Conservation (phyloP, 177 flowering plant genomes). For the Vitis hybrid region DNA sequence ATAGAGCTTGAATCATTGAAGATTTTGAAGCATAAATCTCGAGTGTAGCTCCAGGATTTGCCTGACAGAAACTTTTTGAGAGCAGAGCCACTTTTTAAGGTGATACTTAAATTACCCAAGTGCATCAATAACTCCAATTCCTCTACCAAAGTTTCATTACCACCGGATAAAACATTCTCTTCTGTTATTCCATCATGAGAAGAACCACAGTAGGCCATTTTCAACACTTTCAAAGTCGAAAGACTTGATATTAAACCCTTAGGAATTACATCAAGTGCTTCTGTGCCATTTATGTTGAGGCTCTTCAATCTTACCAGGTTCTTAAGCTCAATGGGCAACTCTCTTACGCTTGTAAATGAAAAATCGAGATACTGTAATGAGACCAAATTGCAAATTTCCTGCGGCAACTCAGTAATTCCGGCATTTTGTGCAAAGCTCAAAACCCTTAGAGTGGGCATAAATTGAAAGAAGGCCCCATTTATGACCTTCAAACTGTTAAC, state of each 20-base stretch:
- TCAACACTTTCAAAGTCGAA: slow-evolving; percentile 4
- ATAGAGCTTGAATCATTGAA: not conserved
- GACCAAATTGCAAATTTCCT: not conserved
- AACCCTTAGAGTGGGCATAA: slow-evolving; percentile 17
- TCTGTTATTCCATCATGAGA: no score
- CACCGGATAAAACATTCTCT: not conserved
- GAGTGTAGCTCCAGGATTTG: not conserved
- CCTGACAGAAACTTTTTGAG: not conserved
- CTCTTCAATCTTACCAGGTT: slow-evolving; percentile 5
- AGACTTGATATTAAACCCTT: slow-evolving; percentile 8
- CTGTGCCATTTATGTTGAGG: slow-evolving; percentile 7
- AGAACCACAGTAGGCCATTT: not conserved
- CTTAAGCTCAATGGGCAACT: slow-evolving; percentile 11
- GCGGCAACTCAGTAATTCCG: slow-evolving; percentile 5
- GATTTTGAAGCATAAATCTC: not conserved
- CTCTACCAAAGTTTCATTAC: not conserved
- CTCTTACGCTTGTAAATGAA: slow-evolving; percentile 10
- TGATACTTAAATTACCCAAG: slow-evolving; percentile 4
- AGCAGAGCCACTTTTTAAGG: not conserved
- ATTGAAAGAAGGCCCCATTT: slow-evolving; percentile 5
- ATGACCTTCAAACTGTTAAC: slow-evolving; percentile 5
- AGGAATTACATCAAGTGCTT: not conserved
- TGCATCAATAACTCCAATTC: slow-evolving; percentile 14
- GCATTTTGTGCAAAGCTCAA: slow-evolving; percentile 11
- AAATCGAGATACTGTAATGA: slow-evolving; percentile 16